Percentiles rank a stretch among this genome's conserved stretches.
Conservation (phyloP, 1,139 yeast genomes). For the Pichia sp. region DNA sequence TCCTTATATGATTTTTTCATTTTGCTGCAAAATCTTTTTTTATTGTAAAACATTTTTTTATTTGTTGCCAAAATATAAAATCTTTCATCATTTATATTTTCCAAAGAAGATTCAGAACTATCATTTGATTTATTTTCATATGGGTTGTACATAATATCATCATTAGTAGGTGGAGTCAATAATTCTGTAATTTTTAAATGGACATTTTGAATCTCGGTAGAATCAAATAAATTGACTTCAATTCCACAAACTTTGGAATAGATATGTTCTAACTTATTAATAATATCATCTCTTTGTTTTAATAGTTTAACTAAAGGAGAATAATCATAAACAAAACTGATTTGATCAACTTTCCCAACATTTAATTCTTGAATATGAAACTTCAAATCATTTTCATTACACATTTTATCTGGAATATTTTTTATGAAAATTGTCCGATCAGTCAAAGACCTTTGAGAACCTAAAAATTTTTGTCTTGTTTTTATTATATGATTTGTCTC, state of each 20-base stretch:
- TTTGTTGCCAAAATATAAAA: slow-evolving; percentile 13
- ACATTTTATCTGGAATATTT: slow-evolving; percentile 39
- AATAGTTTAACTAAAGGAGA: slow-evolving; percentile 40
- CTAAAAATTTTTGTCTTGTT: slow-evolving; percentile 78
- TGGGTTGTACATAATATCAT: slow-evolving; percentile 19
- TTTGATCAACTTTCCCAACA: slow-evolving; percentile 52
- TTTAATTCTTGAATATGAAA: slow-evolving; percentile 54
- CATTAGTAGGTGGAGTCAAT: slow-evolving; percentile 13
- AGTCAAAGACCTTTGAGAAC: slow-evolving; percentile 82
- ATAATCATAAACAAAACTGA: slow-evolving; percentile 54
- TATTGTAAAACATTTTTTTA: slow-evolving; percentile 10
- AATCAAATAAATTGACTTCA: slow-evolving; percentile 28
- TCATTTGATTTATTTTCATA: slow-evolving; percentile 1
- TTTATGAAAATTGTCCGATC: slow-evolving; percentile 75
- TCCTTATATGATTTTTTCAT: slow-evolving; percentile 31
- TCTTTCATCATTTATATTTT: slow-evolving; percentile 1
- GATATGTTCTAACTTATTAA: slow-evolving; percentile 39
- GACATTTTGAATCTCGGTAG: slow-evolving; percentile 10
- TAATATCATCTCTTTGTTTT: slow-evolving; percentile 31
- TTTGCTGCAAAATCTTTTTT: slow-evolving; percentile 30
- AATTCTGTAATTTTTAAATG: slow-evolving; percentile 10
- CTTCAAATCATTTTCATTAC: slow-evolving; percentile 40
- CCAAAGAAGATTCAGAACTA: not conserved
- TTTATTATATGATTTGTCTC: slow-evolving; percentile 70
- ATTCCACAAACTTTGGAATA: slow-evolving; percentile 43